Percentiles rank a stretch among this genome's conserved stretches.
Evolutionary conservation across 1,139 yeast genomes (phyloP).

Genomic region (Geotrichum australiense): DNA sequence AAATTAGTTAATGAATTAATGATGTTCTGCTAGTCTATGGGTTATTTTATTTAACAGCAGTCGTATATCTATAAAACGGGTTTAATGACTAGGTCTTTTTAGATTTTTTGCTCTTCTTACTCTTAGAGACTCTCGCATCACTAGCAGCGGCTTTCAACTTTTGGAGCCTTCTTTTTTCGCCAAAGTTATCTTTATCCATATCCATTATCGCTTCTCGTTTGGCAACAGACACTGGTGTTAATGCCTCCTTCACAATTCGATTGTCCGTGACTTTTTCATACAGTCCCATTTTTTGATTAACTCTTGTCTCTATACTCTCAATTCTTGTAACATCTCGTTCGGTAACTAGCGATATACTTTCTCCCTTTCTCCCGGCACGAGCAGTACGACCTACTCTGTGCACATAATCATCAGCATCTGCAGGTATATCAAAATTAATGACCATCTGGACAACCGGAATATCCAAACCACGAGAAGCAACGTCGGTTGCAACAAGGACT

Average conservation of each 20-base stretch:
- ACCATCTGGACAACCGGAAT: slow-evolving; percentile 89
- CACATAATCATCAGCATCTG: slow-evolving; percentile 93
- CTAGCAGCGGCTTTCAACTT: slow-evolving; percentile 36
- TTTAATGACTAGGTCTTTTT: slow-evolving; percentile 1
- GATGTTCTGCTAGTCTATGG: too few relatives aligned
- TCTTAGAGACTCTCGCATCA: neutral
- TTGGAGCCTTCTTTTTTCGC: slow-evolving; percentile 58
- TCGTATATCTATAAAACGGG: too few relatives aligned
- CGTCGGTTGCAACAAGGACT: slow-evolving; percentile 88
- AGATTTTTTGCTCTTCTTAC: slow-evolving; percentile 2
- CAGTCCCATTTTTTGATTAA: slow-evolving; percentile 67
- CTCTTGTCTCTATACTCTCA: slow-evolving; percentile 79
- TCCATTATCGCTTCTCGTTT: slow-evolving; percentile 87
- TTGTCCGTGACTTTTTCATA: slow-evolving; percentile 68
- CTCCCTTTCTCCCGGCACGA: slow-evolving; percentile 89
- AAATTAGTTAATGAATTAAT: too few relatives aligned
- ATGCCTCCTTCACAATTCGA: slow-evolving; percentile 58
- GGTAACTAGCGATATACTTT: slow-evolving; percentile 63
- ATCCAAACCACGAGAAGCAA: slow-evolving; percentile 95
- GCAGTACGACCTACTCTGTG: slow-evolving; percentile 99
- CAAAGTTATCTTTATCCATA: slow-evolving; percentile 86
- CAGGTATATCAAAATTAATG: slow-evolving; percentile 85
- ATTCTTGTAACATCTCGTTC: slow-evolving; percentile 80
- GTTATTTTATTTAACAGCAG: too few relatives aligned
- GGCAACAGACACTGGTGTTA: slow-evolving; percentile 67